Base-by-base conservation (phyloP, 306 rosid genomes). In the Citrullus mucosospermus region DNA sequence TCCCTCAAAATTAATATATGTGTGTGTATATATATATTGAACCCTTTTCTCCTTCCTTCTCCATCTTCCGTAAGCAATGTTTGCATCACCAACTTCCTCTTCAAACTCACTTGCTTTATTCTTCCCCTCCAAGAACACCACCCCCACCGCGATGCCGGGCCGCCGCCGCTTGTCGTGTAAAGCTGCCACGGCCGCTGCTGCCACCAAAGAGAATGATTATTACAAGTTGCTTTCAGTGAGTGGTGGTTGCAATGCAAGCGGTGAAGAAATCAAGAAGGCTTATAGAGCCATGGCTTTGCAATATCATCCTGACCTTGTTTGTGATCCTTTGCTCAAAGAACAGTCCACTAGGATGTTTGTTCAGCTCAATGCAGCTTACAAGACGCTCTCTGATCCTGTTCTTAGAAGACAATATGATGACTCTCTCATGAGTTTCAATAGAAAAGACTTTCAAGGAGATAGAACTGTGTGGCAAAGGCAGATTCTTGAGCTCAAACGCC, bases 221-320 rank as follows among this genome's bases (percentile, higher is more conserved):
- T 91, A 91, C 80, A 77, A 85, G 72, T 4, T 88, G 4, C 84
- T 91, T 6, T 75, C 79, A 10, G 50, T 91, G 84, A 90, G 84
- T 62, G 76, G 86, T 0, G 56, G 75, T 1, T 41, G 70, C 3
- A 81, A 44, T 4, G 88, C 89, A 32, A 90, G 86, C 57, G 36
- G 16, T 38, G 85, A 83, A 20, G 97, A 91, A 36, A 87, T 90
- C 46, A 91, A 88, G 82, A 87, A 63, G 70, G 94, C 94, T 0
- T 90, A 91, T 5, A 82, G 91, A 78, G 79, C 72, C 36, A 84
- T 84, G 92, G 97, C 92, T 0, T 89, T 84, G 39, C 80, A 30
- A 17, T 87, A 88, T 57, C 97, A 91, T 39, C 97, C 97, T 0
- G 92, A 91, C 17, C 72, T 39, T 2, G 80, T 86, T 30, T 91